These are phyloP conservation scores for Crocinoboletus sp. DNA, from an alignment of 1,284 basidiomycete genomes.

Conservation along the genomic window DNA sequence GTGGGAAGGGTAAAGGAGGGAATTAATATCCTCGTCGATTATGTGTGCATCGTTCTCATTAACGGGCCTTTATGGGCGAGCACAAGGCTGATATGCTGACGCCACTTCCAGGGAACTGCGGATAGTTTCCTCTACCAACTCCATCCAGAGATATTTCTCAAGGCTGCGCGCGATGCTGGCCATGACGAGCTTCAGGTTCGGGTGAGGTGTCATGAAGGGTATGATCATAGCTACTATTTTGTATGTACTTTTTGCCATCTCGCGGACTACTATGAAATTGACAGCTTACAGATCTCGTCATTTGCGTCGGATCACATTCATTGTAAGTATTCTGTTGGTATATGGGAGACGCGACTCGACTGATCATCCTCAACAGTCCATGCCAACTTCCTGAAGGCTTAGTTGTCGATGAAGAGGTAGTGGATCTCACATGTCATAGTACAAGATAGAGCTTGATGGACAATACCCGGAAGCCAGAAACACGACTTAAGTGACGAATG, in stretches of 20 bases:
- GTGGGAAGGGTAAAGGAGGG: constrained; percentile 63
- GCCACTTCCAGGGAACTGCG: constrained; percentile 58
- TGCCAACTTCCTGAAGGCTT: constrained; percentile 71
- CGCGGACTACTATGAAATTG: constrained; percentile 62
- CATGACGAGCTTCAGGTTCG: constrained; percentile 74
- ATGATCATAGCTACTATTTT: constrained; percentile 94
- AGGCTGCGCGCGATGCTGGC: constrained; percentile 69
- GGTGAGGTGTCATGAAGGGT: constrained; percentile 81
- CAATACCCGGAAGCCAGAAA: neutral
- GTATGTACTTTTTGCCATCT: constrained; percentile 47
- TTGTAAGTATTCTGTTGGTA: constrained; percentile 32
- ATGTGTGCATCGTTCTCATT: constrained; percentile 42
- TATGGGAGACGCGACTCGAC: neutral
- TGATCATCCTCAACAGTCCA: constrained; percentile 51
- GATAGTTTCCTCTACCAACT: constrained; percentile 93
- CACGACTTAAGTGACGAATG: neutral
- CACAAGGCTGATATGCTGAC: constrained; percentile 7
- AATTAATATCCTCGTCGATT: constrained; percentile 81
- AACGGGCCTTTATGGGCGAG: neutral
- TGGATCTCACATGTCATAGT: neutral
- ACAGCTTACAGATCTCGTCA: constrained; percentile 73
- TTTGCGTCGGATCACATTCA: constrained; percentile 63
- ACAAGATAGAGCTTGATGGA: constrained; percentile 8
- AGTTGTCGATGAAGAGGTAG: constrained; percentile 15
- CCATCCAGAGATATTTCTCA: constrained; percentile 84